Percentiles rank a stretch among this genome's conserved stretches.
Evolutionary conservation across 148 eudicot species (phyloP).

Genomic region (Vaccinium macrocarpon): DNA sequence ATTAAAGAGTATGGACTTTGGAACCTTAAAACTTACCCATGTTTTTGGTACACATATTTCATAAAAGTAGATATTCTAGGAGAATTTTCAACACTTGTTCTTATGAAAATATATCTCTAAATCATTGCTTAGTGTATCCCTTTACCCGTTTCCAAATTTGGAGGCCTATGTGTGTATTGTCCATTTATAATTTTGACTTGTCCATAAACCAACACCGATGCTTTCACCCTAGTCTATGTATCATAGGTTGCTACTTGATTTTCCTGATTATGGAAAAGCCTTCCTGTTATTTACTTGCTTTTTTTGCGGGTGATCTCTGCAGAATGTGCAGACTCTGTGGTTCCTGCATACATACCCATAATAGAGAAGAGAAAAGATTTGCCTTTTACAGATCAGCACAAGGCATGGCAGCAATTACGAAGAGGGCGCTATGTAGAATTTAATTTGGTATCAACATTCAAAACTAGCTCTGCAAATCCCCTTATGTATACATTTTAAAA

Average conservation of each 20-base stretch:
- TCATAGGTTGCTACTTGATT: not conserved
- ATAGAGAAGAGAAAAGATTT: slow-evolving; percentile 84
- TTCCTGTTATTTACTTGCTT: not conserved
- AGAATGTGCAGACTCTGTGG: slow-evolving; percentile 95
- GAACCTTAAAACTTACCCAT: not conserved
- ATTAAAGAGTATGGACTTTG: not conserved
- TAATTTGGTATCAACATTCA: slow-evolving; percentile 58
- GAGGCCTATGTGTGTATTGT: not conserved
- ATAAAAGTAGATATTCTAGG: not conserved
- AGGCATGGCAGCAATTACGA: slow-evolving; percentile 96
- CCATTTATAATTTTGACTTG: not conserved
- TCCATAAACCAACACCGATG: not conserved
- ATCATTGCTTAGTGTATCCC: not conserved
- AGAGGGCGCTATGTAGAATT: slow-evolving; percentile 96
- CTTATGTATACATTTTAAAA: not conserved
- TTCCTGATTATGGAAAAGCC: not conserved
- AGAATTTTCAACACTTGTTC: not conserved
- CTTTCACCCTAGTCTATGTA: not conserved
- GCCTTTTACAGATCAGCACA: slow-evolving; percentile 81
- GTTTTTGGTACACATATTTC: not conserved
- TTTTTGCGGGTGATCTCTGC: slow-evolving; percentile 23
- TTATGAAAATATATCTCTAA: not conserved
- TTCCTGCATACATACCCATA: slow-evolving; percentile 89
- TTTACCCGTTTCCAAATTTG: not conserved
- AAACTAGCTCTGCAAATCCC: slow-evolving; percentile 4